Evolutionary conservation across 192 early-diverging fungal genomes (phyloP).

Genomic region (Coemansia sp.): DNA sequence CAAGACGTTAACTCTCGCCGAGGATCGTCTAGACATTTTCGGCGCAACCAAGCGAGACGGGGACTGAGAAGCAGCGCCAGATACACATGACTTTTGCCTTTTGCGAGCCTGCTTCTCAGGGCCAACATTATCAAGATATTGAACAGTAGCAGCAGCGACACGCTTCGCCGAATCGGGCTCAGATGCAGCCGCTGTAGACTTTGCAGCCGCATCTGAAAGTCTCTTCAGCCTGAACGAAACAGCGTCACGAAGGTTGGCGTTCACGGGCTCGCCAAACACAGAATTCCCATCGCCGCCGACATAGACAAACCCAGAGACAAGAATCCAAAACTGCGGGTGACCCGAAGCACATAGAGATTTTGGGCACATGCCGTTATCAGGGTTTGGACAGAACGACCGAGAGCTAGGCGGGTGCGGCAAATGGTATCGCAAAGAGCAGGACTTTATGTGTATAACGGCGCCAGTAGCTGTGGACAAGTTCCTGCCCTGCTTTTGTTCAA

Average conservation of each 20-base stretch:
- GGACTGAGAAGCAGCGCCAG: not conserved
- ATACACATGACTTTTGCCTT: not conserved
- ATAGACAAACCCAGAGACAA: constrained; percentile 34
- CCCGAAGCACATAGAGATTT: constrained; percentile 7
- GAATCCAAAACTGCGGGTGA: constrained; percentile 41
- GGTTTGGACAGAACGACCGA: constrained; percentile 9
- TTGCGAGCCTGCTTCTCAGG: not conserved
- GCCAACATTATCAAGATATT: not conserved
- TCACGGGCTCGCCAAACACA: constrained; percentile 28
- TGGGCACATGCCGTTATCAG: constrained; percentile 13
- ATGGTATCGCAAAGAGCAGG: constrained; percentile 11
- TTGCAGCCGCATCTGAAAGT: not conserved
- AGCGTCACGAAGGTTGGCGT: constrained; percentile 14
- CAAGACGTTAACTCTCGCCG: not conserved
- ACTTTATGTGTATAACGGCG: constrained; percentile 19
- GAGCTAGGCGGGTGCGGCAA: not conserved
- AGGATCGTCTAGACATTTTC: not conserved
- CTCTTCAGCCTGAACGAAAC: constrained; percentile 10
- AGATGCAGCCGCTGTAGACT: not conserved
- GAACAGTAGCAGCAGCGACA: not conserved
- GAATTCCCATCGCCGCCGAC: constrained; percentile 39
- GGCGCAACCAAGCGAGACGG: not conserved
- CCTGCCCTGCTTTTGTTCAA: constrained; percentile 12
- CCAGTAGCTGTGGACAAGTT: not conserved
- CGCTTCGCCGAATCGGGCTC: constrained; percentile 4